Conservation (phyloP, 148 eudicot species). For the Nyssa sinensis region DNA sequence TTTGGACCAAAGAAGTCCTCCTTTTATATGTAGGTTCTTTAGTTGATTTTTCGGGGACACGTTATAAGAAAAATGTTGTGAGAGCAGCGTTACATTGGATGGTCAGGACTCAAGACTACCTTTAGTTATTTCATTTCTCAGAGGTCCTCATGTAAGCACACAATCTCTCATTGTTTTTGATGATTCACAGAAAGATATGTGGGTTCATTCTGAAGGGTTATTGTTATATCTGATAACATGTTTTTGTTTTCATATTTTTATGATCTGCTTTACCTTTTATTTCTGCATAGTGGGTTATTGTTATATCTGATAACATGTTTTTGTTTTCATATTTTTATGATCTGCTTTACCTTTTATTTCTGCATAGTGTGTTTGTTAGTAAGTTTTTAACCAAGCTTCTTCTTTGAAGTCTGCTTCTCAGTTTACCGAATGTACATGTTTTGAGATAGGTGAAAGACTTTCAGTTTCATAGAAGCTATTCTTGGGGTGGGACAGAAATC, state of each 20-base stretch:
- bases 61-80: no score
- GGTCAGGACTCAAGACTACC: background rate
- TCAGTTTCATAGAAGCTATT: slow-evolving; percentile 69
- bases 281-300: no score
- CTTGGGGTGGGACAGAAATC: slow-evolving; percentile 86
- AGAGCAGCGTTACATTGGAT: no score
- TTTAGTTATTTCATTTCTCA: no score
- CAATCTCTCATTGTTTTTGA: background rate
- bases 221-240: background rate
- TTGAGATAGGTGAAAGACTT: slow-evolving; percentile 78
- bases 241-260: no score
- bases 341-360: background rate
- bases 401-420: no score
- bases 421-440: slow-evolving; percentile 4
- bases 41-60: no score
- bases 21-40: no score
- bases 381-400: background rate
- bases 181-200: background rate
- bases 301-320: no score
- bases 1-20: no score
- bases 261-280: no score
- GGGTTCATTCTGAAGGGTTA: background rate
- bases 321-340: background rate
- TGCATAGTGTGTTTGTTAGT: background rate
- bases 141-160: background rate